phyloP scores from a whole-genome alignment of 495 filamentous ascomycete genomes.

The Aspergillus incahuasiensis region DNA sequence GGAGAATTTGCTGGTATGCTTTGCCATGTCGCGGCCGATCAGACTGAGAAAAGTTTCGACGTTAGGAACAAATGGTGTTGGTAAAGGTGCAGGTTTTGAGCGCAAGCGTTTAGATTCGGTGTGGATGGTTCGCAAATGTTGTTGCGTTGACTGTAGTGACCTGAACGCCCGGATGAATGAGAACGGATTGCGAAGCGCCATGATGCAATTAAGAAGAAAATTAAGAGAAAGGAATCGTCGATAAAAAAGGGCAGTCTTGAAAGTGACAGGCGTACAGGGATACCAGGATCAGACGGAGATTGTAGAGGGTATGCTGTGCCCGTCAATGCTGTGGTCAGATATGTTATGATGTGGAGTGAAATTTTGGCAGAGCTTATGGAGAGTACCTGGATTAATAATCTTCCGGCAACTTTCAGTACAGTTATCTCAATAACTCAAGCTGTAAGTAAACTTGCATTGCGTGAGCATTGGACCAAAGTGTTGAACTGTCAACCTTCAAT shows the following conservation, averaged over 20 bases:
- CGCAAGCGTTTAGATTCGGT: conserved; percentile 11
- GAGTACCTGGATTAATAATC: conserved; percentile 32
- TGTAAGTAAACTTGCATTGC: too few species aligned
- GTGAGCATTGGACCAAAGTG: too few species aligned
- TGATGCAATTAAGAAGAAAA: conserved; percentile 3
- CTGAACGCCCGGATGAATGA: conserved; percentile 27
- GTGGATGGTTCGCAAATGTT: conserved; percentile 34
- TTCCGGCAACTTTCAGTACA: too few species aligned
- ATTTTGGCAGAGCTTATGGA: conserved; percentile 24
- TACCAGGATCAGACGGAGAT: neutral
- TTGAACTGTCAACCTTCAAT: too few species aligned
- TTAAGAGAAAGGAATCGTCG: too few species aligned
- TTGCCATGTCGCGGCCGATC: conserved; percentile 80
- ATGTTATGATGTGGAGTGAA: conserved; percentile 22
- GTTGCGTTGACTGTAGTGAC: conserved; percentile 22
- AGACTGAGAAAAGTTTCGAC: conserved; percentile 84
- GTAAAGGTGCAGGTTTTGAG: conserved; percentile 35
- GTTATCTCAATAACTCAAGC: too few species aligned
- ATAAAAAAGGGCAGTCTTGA: too few species aligned
- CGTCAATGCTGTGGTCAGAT: neutral
- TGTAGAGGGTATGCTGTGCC: neutral
- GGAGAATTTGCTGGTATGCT: conserved; percentile 74
- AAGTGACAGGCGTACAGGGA: too few species aligned
- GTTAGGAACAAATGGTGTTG: conserved; percentile 84
- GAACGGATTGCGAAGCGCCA: conserved; percentile 35